A percentile compares a stretch with the other conserved stretches of the same genome.
These are phyloP conservation scores for Lipomyces spencermartinsiae DNA, from an alignment of 805 yeast species.

Conservation along the genomic window DNA sequence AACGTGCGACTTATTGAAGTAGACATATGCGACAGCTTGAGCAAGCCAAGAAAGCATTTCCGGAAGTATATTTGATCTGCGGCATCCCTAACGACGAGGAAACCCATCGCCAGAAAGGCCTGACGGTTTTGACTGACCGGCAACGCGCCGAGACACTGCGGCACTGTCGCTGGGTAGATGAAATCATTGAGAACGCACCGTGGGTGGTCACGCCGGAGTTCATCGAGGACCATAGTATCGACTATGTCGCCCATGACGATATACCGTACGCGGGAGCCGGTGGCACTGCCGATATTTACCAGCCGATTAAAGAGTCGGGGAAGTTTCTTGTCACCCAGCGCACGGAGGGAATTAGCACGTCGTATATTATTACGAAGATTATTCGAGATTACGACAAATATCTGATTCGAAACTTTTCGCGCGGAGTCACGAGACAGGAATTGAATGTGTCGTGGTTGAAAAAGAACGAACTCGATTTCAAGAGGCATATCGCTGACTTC, in stretches of 20 bases:
- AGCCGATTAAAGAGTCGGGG: conserved; percentile 88
- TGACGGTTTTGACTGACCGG: conserved; percentile 85
- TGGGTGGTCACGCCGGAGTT: conserved; percentile 92
- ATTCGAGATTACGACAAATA: conserved; percentile 96
- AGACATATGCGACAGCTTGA: conserved; percentile 94
- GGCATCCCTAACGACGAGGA: conserved; percentile 91
- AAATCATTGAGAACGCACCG: conserved; percentile 92
- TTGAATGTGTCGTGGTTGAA: conserved; percentile 96
- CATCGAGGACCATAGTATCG: conserved; percentile 77
- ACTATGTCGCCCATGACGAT: conserved; percentile 98
- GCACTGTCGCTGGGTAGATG: conserved; percentile 98
- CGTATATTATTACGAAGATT: conserved; percentile 93
- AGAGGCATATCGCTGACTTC: conserved; percentile 87
- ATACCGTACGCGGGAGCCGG: conserved; percentile 85
- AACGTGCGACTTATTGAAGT: not conserved
- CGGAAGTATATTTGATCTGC: conserved; percentile 82
- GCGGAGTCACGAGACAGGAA: conserved; percentile 97
- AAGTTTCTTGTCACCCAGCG: conserved; percentile 93
- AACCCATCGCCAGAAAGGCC: conserved; percentile 90
- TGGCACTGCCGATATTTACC: conserved; percentile 88
- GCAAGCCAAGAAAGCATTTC: conserved; percentile 91
- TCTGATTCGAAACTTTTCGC: conserved; percentile 93
- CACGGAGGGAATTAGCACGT: conserved; percentile 94
- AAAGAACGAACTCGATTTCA: conserved; percentile 93
- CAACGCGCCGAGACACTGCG: conserved; percentile 90